These are phyloP conservation scores for Aureobasidium melanogenum DNA, from an alignment of 2,329 filamentous ascomycete species.

Conservation along the genomic window DNA sequence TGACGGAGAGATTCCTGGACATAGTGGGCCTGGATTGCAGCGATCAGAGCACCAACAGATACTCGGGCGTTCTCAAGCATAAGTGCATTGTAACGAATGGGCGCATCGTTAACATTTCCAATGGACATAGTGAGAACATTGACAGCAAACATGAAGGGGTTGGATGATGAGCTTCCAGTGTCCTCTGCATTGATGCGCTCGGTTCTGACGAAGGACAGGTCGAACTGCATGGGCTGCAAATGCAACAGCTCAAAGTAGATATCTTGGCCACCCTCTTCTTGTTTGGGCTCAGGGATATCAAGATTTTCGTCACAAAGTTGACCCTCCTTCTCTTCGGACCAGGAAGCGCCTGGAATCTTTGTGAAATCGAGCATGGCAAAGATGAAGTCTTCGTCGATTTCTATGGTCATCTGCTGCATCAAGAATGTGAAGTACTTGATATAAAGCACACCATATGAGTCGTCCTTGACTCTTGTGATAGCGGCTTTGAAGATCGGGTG, in stretches of 20 bases:
- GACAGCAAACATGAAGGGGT: conserved; percentile 97
- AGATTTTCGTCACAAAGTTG: conserved; percentile 82
- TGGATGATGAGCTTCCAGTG: conserved; percentile 71
- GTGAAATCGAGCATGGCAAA: conserved; percentile 92
- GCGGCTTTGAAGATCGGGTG: conserved; percentile 91
- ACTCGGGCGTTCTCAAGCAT: conserved; percentile 93
- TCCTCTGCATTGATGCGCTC: conserved; percentile 95
- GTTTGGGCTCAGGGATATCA: conserved; percentile 84
- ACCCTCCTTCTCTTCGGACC: conserved; percentile 74
- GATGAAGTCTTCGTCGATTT: conserved; percentile 96
- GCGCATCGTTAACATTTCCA: conserved; percentile 96
- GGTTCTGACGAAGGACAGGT: conserved; percentile 93
- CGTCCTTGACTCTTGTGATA: conserved; percentile 91
- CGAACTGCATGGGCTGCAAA: conserved; percentile 95
- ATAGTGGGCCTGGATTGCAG: conserved; percentile 88
- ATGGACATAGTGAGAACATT: conserved; percentile 99
- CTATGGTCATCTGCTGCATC: conserved; percentile 94
- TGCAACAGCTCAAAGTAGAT: conserved; percentile 98
- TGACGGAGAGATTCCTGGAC: conserved; percentile 93
- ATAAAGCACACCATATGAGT: conserved; percentile 94
- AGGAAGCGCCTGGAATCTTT: conserved; percentile 83
- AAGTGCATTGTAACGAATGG: conserved; percentile 83
- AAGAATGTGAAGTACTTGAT: conserved; percentile 96
- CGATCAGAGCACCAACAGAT: conserved; percentile 71
- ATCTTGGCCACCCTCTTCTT: conserved; percentile 77